Base-by-base conservation (phyloP, 352 stramenopile genomes). In the Lagenidium giganteum region DNA sequence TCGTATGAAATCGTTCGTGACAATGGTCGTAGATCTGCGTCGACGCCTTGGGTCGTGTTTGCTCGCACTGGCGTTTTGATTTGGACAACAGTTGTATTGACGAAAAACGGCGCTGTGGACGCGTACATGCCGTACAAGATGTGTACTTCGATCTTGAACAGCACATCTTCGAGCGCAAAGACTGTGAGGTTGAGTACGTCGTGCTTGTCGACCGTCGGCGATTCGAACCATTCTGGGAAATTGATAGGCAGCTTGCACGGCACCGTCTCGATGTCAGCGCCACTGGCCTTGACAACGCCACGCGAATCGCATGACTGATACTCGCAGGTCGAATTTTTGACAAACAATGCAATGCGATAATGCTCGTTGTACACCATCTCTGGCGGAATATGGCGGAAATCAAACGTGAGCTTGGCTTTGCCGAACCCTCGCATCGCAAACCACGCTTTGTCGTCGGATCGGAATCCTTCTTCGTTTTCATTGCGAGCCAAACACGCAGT, bases 101-200 rank as follows among this genome's bases (percentile, higher is more conserved):
- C 56, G 50, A 98, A 98, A 40, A 95, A 93, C 18, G 83, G 61
- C 3, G 76, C 75, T 0, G 76, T 43, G 0, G 95, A 57, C 2
- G 86, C 54, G 32, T 88, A 97, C 18, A 98, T 25, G 12, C 93
- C 94, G 59, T 98, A 80, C 44, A 96, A 68, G 31, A 98, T 71
- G 44, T 98, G 93, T 11, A 98, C 64, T 55, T 98, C 88, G 17
- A 98, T 79, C 39, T 95, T 94, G 35, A 98, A 84, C 13, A 92
- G 73, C 8, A 96, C 58, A 65, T 98, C 95, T 36, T 98, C 95
- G 9, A 98, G 62, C 9, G 95, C 88, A 13, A 96, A 54, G 8
- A 98, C 31, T 1, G 90, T 97, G 23, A 98, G 62, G 51, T 98
- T 97, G 22, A 98, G 54, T 8, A 87, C 29, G 49, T 93, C 60